Percentiles rank a stretch among this genome's conserved stretches.
Evolutionary conservation across 768 basidiomycete species (phyloP).

Genomic region (Tricholoma matsutake): DNA sequence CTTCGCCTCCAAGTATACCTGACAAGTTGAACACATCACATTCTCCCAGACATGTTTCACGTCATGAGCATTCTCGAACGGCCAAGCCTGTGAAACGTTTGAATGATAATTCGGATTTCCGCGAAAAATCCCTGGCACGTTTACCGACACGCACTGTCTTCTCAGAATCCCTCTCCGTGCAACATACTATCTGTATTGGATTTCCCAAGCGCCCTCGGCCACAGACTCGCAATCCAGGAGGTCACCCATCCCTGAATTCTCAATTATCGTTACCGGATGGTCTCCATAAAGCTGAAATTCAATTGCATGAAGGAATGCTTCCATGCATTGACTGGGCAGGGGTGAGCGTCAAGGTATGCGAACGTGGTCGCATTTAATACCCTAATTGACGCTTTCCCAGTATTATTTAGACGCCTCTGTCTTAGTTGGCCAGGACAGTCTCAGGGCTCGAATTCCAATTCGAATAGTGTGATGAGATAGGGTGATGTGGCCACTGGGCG

Average conservation of each 20-base stretch:
- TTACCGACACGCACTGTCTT: slow-evolving; percentile 38
- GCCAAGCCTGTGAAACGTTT: slow-evolving; percentile 21
- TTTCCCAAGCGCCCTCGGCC: slow-evolving; percentile 68
- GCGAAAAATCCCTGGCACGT: slow-evolving; percentile 42
- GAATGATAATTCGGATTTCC: slow-evolving; percentile 22
- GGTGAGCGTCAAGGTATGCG: slow-evolving; percentile 60
- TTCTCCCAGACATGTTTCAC: slow-evolving; percentile 34
- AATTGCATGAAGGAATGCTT: slow-evolving; percentile 54
- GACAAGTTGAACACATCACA: slow-evolving; percentile 39
- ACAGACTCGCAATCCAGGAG: slow-evolving; percentile 31
- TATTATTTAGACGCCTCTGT: slow-evolving; percentile 75
- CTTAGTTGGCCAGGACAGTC: slow-evolving; percentile 57
- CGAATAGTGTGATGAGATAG: slow-evolving; percentile 42
- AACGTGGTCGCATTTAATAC: slow-evolving; percentile 4
- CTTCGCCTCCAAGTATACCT: slow-evolving; percentile 49
- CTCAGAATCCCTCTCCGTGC: slow-evolving; percentile 42
- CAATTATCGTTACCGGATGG: slow-evolving; percentile 61
- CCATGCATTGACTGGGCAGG: slow-evolving; percentile 68
- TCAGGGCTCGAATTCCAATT: slow-evolving; percentile 61
- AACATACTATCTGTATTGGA: slow-evolving; percentile 56
- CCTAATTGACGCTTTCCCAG: slow-evolving; percentile 32
- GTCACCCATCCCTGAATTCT: slow-evolving; percentile 45
- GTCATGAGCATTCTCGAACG: slow-evolving; percentile 22
- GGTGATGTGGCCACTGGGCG: background rate
- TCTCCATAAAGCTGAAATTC: slow-evolving; percentile 57